Conservation (phyloP, 176 grass and related monocot genomes). For the Aegilops speltoides region DNA sequence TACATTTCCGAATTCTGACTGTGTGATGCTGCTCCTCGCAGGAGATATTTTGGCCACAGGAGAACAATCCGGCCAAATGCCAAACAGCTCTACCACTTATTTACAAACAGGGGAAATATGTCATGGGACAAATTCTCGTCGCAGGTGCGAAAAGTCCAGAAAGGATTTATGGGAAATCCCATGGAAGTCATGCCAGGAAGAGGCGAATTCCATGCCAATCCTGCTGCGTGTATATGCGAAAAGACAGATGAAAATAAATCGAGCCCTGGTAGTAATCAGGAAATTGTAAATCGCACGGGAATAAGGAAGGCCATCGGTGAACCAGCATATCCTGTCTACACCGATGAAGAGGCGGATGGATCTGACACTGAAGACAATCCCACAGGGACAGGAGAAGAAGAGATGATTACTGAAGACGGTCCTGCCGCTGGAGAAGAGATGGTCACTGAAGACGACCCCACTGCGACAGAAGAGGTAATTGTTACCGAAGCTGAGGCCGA, state of each 20-base stretch:
- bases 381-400: constrained; percentile 7
- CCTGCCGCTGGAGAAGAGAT: not conserved
- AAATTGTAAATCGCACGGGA: not conserved
- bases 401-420: not conserved
- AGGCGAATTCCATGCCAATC: constrained; percentile 86
- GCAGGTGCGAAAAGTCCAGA: constrained; percentile 57
- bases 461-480: not conserved
- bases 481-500: constrained; percentile 26
- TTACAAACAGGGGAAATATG: constrained; percentile 60
- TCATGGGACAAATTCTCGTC: constrained; percentile 71
- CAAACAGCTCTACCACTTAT: constrained; percentile 79
- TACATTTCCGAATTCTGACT: constrained; percentile 8
- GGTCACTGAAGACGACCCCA: constrained; percentile 39
- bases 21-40: constrained; percentile 24
- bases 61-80: constrained; percentile 80
- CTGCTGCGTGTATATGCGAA: constrained; percentile 70
- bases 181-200: constrained; percentile 66
- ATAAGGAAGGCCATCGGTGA: constrained; percentile 12
- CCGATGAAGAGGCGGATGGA: constrained; percentile 43
- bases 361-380: constrained; percentile 54
- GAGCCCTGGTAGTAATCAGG: not conserved
- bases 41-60: constrained; percentile 89
- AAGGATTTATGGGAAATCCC: constrained; percentile 79
- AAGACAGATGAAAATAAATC: constrained; percentile 8
- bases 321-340: constrained; percentile 40